These are phyloP conservation scores for Delphinella strobiligena DNA, from an alignment of 2,329 filamentous ascomycete genomes.

Conservation along the genomic window DNA sequence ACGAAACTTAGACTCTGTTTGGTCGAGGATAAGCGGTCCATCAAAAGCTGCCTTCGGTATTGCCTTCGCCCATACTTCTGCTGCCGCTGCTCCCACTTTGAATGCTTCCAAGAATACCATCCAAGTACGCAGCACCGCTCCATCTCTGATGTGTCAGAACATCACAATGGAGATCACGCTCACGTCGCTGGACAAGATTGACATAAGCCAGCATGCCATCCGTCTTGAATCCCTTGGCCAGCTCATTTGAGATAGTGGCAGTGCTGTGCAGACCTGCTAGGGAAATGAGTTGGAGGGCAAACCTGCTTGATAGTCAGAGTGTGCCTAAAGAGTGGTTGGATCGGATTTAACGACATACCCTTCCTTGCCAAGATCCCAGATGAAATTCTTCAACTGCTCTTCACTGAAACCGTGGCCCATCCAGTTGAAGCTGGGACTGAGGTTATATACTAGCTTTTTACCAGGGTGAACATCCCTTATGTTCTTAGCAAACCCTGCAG, in stretches of 20 bases:
- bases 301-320: conserved; percentile 1
- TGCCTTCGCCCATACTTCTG: conserved; percentile 90
- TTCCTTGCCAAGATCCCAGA: conserved; percentile 90
- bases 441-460: conserved; percentile 92
- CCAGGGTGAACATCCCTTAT: conserved; percentile 59
- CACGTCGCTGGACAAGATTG: conserved; percentile 75
- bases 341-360: conserved; percentile 44
- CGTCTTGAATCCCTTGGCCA: conserved; percentile 70
- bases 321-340: background rate
- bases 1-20: no score
- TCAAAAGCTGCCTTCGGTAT: conserved; percentile 52
- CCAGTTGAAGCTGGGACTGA: conserved; percentile 97
- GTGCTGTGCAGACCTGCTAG: conserved; percentile 52
- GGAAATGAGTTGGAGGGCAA: conserved; percentile 47
- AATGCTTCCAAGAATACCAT: conserved; percentile 79
- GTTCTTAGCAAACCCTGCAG: conserved; percentile 59
- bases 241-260: conserved; percentile 56
- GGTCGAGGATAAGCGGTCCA: no score
- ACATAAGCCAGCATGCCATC: conserved; percentile 97
- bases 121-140: conserved; percentile 65
- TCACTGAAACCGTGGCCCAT: conserved; percentile 86
- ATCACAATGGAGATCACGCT: conserved; percentile 84
- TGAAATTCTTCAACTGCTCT: conserved; percentile 72
- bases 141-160: conserved; percentile 93
- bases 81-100: conserved; percentile 82